Evolutionary conservation across 2,329 filamentous ascomycete species (phyloP), one percentile per base, ranked within the genome.

Genomic region (Claviceps humidiphila): DNA sequence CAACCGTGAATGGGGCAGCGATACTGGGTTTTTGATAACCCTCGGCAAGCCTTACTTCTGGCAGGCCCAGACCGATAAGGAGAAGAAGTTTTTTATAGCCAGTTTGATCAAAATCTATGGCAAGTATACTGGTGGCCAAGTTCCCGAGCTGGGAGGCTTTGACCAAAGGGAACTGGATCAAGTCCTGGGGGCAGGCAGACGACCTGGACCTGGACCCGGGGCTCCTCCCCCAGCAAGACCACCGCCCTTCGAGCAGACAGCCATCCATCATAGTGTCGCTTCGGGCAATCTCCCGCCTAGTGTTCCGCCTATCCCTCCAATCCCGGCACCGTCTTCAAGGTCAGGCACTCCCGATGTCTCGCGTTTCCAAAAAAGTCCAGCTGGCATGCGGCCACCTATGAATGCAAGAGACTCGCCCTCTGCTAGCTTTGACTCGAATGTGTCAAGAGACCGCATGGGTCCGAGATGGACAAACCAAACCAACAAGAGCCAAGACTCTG

Each of bases 11-110:
- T 95, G 87, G 87, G 91, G 89, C 22, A 84, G 85, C 50, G 84
- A 84, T 53, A 81, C 82, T 45, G 93, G 93, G 16, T 97, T 98
- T 64, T 74, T 85, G 26, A 88, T 97, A 49, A 93, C 84, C 1
- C 79, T 98, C 30, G 85, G 86, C 26, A 98, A 98, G 67, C 87
- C 89, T 0, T 98, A 98, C 69, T 98, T 93, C 67, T 98, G 93
- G 93, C 82, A 95, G 67, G 89, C 93, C 38, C 84, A 89, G 58
- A 93, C 88, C 1, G 79, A 87, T 51, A 96, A 96, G 71, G 93
- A 98, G 70, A 97, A 96, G 74, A 91, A 95, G 65, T 97, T 97
- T 71, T 98, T 98, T 68, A 93, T 98, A 62, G 89, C 87, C 38
- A 96, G 90, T 67, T 71, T 97, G 59, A 82, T 97, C 63, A 98